Conservation (phyloP, 495 filamentous ascomycete species). For the Terfezia boudieri region DNA sequence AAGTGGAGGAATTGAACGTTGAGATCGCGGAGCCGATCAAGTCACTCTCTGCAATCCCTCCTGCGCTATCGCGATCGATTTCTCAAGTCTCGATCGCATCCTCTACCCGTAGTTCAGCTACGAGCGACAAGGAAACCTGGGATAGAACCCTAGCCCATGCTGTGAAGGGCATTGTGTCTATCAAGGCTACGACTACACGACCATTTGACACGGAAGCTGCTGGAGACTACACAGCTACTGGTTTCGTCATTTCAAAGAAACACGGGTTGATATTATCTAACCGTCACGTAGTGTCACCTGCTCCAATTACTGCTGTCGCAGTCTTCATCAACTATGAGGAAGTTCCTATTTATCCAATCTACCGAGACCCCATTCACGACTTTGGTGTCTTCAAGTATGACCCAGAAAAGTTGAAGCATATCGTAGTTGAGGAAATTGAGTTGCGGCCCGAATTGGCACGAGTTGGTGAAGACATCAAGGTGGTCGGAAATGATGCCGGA, state of each 20-base stretch:
- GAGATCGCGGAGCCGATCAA: not conserved
- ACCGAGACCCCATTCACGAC: constrained; percentile 18
- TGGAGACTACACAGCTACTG: constrained; percentile 18
- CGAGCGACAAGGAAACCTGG: constrained; percentile 15
- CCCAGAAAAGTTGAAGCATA: constrained; percentile 17
- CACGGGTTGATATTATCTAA: constrained; percentile 19
- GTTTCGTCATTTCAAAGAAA: constrained; percentile 19
- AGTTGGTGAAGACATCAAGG: constrained; percentile 19
- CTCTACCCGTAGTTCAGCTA: not conserved
- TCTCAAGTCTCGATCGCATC: not conserved
- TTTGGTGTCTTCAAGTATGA: constrained; percentile 20
- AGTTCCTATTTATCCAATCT: constrained; percentile 17
- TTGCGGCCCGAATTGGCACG: constrained; percentile 16
- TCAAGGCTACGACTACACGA: constrained; percentile 18
- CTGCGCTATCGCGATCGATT: not conserved
- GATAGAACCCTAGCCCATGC: constrained; percentile 17
- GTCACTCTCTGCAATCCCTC: not conserved
- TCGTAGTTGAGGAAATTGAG: constrained; percentile 18
- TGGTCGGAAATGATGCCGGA: constrained; percentile 19
- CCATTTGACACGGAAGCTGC: constrained; percentile 20
- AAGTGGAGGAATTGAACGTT: no score
- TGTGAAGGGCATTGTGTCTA: constrained; percentile 20
- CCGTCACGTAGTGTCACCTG: constrained; percentile 18
- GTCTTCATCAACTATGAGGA: constrained; percentile 20
- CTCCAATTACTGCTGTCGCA: constrained; percentile 18